phyloP scores from a whole-genome alignment of 306 rosid genomes.

The Cyclanthera cordifolia region DNA sequence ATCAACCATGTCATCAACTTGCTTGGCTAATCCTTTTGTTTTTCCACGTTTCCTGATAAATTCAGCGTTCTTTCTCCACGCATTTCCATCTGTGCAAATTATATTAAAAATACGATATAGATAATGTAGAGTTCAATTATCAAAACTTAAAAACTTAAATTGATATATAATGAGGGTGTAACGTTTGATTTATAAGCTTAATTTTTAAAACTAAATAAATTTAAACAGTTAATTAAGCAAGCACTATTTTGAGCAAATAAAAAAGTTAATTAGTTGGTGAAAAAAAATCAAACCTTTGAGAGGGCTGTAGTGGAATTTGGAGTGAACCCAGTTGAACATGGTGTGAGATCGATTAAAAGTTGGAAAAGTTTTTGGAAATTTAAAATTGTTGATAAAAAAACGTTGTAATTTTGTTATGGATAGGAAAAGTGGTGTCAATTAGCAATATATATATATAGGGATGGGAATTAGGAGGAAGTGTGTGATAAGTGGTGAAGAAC shows the following conservation, averaged over 20 bases:
- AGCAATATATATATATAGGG: neutral
- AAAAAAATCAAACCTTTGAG: constrained; percentile 10
- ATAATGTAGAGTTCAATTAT: too few species aligned
- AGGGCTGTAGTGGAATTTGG: neutral
- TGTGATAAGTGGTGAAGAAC: neutral
- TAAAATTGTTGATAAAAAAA: neutral
- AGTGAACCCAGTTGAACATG: constrained; percentile 14
- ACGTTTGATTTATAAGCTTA: too few species aligned
- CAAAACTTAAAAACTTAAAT: too few species aligned
- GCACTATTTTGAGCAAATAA: too few species aligned
- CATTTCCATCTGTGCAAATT: constrained; percentile 22
- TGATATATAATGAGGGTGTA: too few species aligned
- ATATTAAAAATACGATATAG: too few species aligned
- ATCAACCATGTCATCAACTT: constrained; percentile 38
- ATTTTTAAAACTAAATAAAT: too few species aligned
- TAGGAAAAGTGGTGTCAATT: neutral
- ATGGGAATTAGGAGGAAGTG: neutral
- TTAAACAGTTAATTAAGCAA: too few species aligned
- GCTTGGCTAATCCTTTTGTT: constrained; percentile 46
- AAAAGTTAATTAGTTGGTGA: neutral
- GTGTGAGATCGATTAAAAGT: neutral
- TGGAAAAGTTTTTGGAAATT: neutral
- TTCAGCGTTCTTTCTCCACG: constrained; percentile 25
- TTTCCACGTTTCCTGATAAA: constrained; percentile 23
- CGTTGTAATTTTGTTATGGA: neutral